These are phyloP conservation scores for Fusarium incarnatum DNA, from an alignment of 2,329 filamentous ascomycete genomes.

Conservation along the genomic window DNA sequence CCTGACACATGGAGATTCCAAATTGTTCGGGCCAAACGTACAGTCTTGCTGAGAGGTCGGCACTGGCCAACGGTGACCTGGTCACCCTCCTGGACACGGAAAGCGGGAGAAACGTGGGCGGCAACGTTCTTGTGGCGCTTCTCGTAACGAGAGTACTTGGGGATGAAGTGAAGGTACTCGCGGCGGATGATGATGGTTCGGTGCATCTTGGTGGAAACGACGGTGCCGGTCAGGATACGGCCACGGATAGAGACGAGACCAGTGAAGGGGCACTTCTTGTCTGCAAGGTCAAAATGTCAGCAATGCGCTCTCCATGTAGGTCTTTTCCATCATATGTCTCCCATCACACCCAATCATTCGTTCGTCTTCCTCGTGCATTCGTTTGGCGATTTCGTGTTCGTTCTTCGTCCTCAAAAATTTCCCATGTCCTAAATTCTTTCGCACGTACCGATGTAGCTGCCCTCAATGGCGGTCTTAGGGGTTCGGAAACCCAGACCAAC, in stretches of 20 bases:
- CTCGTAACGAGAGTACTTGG: constrained; percentile 99
- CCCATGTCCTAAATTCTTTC: constrained; percentile 33
- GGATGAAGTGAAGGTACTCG: constrained; percentile 99
- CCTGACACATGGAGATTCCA: not conserved
- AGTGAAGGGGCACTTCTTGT: constrained; percentile 99
- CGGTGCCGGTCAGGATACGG: constrained; percentile 99
- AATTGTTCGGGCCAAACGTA: constrained; percentile 65
- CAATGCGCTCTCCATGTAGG: constrained; percentile 14
- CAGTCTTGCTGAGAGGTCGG: constrained; percentile 99
- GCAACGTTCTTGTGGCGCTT: constrained; percentile 99
- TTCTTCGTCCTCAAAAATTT: constrained; percentile 5
- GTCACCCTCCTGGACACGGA: constrained; percentile 99
- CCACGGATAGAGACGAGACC: constrained; percentile 99
- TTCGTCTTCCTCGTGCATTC: not conserved
- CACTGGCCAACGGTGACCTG: constrained; percentile 99
- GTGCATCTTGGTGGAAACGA: constrained; percentile 99
- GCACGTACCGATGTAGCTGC: constrained; percentile 96
- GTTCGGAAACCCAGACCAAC: constrained; percentile 99
- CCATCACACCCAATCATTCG: not conserved
- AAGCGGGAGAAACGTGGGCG: constrained; percentile 98
- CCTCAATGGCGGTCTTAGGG: constrained; percentile 98
- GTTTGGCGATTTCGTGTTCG: constrained; percentile 6
- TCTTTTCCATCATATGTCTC: not conserved
- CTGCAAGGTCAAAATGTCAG: constrained; percentile 61
- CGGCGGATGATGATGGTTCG: constrained; percentile 98